Evolutionary conservation across 2,329 filamentous ascomycete species (phyloP), one percentile per base, ranked within the genome.

Genomic region (Paracamarosporium sp.): DNA sequence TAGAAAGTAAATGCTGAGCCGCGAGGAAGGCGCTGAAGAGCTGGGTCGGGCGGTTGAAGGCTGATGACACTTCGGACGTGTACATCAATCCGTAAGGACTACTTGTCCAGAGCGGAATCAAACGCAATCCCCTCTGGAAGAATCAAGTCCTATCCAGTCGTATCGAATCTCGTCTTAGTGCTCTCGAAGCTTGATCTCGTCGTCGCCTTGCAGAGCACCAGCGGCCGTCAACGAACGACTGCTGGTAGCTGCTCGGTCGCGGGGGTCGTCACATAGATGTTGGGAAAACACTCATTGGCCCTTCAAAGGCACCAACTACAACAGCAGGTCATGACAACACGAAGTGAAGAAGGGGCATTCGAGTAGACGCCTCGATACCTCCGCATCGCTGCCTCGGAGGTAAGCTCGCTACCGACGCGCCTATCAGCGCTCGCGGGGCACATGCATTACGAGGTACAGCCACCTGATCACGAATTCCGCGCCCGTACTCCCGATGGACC

Each of bases 371-470:
- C 17, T 40, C 33, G 13, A 7, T 50, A 15, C 33, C 47, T 38
- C 44, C 30, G 30, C 24, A 30, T 17, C 38, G 35, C 30, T 40
- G 51, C 43, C 35, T 44, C 60, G 31, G 33, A 40, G 47, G 35
- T 41, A 41, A 30, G 48, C 48, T 51, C 24, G 35, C 6, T 15
- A n/a, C 36, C 36, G 48, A 17, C 25, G 33, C 36, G 28, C 56
- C 57, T 60, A 62, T 60, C 60, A 60, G 50, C 55, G 28, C 25
- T 52, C 44, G 60, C 60, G 60, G 60, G 60, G 60, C 52, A 44
- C 41, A 50, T 43, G 53, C 43, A 46, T 31, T 30, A 41, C n/a
- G n/a, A n/a, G n/a, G n/a, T n/a, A n/a, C 38, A 9, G 24, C 17
- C 50, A 45, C 31, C 28, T 44, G 43, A 38, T 31, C 30, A 36